phyloP scores from a whole-genome alignment of 1,284 basidiomycete species.

The Porogramme epimiltina region DNA sequence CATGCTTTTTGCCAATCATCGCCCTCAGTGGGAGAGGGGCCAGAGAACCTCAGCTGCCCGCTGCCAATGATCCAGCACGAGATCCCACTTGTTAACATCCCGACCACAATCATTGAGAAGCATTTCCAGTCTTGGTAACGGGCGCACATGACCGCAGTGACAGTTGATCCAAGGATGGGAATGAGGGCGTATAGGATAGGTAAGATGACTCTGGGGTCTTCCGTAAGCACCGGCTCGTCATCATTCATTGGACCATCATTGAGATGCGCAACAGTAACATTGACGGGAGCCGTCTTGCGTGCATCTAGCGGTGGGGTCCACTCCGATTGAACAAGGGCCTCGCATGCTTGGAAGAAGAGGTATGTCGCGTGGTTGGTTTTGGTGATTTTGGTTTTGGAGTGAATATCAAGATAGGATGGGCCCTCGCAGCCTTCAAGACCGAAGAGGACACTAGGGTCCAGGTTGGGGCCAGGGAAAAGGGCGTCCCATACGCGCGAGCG shows the following conservation, averaged over 20 bases:
- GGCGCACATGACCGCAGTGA: conserved; percentile 10
- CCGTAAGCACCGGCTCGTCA: background rate
- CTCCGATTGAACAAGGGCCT: background rate
- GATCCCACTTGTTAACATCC: conserved; percentile 14
- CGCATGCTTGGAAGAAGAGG: conserved; percentile 14
- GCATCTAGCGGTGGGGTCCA: background rate
- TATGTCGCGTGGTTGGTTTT: conserved; percentile 17
- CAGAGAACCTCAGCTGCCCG: conserved; percentile 11
- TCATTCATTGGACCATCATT: background rate
- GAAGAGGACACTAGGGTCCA: conserved; percentile 19
- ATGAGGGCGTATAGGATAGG: conserved; percentile 7
- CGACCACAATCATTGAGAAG: conserved; percentile 15
- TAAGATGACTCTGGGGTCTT: conserved; percentile 3
- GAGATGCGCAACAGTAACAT: conserved; percentile 10
- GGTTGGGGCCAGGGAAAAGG: conserved; percentile 16
- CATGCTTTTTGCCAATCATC: conserved; percentile 9
- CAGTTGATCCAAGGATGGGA: conserved; percentile 12
- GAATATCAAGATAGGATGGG: conserved; percentile 13
- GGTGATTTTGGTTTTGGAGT: conserved; percentile 14
- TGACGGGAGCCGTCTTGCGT: conserved; percentile 2
- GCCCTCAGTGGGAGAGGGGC: conserved; percentile 9
- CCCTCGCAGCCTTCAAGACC: conserved; percentile 17
- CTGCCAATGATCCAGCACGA: conserved; percentile 16
- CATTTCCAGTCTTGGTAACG: conserved; percentile 10
- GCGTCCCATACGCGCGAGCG: conserved; percentile 1